phyloP scores from a whole-genome alignment of 2,329 filamentous ascomycete species.

The Fusarium paranaense region DNA sequence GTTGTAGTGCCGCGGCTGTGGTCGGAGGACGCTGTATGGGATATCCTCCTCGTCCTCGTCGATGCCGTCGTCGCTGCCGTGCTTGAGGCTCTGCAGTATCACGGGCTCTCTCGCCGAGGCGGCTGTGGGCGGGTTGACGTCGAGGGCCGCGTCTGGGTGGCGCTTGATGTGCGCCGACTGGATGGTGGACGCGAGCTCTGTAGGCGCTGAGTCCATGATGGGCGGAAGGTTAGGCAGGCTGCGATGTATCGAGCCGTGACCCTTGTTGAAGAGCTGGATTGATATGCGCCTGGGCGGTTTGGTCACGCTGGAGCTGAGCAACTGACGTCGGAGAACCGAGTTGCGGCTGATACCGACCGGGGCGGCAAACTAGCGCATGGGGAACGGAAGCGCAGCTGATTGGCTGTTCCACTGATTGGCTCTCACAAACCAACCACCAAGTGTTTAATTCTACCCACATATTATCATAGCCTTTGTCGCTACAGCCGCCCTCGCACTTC shows the following conservation, averaged over 20 bases:
- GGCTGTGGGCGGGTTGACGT: constrained; percentile 83
- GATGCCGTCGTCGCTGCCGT: constrained; percentile 47
- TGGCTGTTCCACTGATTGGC: not conserved
- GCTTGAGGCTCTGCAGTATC: constrained; percentile 37
- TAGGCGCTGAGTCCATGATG: constrained; percentile 66
- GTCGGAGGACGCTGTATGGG: constrained; percentile 72
- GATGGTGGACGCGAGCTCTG: constrained; percentile 81
- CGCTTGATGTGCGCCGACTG: constrained; percentile 84
- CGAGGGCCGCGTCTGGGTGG: constrained; percentile 77
- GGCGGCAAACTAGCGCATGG: constrained; percentile 42
- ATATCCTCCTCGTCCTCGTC: constrained; percentile 70
- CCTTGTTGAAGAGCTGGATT: not conserved
- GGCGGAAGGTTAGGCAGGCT: not conserved
- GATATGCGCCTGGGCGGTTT: not conserved
- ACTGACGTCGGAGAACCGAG: constrained; percentile 34
- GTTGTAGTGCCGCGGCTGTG: constrained; percentile 58
- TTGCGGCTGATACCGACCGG: constrained; percentile 41
- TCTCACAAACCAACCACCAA: not conserved
- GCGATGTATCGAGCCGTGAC: not conserved
- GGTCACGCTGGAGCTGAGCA: not conserved
- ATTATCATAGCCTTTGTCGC: constrained; percentile 18
- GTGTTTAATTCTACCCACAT: not conserved
- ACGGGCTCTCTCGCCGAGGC: constrained; percentile 65
- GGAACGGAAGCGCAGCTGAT: not conserved
- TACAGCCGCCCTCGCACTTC: constrained; percentile 16